Evolutionary conservation across 441 rosid genomes (phyloP).

Genomic region (Mallotus repandus): DNA sequence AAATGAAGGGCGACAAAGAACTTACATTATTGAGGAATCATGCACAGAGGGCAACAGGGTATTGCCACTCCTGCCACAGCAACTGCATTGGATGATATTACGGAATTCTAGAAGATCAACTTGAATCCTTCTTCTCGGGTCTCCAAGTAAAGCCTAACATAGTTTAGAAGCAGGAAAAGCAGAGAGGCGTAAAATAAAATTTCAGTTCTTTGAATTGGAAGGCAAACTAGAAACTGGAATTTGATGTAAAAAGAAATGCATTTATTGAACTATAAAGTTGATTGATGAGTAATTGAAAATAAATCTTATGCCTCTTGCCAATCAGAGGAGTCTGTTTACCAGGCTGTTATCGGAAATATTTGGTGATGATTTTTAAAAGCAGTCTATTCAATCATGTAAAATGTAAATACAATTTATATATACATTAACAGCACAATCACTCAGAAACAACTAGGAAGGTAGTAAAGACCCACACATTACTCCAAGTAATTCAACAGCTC

Average conservation of each 20-base stretch:
- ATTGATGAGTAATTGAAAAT: too few species aligned
- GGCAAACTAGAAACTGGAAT: background rate
- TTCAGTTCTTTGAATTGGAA: slow-evolving; percentile 13
- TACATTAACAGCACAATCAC: background rate
- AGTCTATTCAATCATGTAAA: background rate
- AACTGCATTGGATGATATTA: slow-evolving; percentile 56
- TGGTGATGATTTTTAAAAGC: background rate
- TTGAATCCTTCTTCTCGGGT: slow-evolving; percentile 84
- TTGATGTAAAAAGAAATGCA: background rate
- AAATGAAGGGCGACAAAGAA: slow-evolving; percentile 8
- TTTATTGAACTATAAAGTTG: background rate
- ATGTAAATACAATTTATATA: background rate
- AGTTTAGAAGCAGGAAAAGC: slow-evolving; percentile 21
- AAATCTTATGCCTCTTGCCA: too few species aligned
- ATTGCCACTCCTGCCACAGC: slow-evolving; percentile 55
- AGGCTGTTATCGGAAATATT: background rate
- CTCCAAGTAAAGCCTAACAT: slow-evolving; percentile 82
- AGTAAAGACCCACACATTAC: background rate
- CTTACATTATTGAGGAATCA: slow-evolving; percentile 90
- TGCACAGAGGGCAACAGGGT: slow-evolving; percentile 65
- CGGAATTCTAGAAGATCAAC: slow-evolving; percentile 80
- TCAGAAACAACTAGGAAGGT: too few species aligned
- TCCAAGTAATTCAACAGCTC: background rate
- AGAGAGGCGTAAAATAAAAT: slow-evolving; percentile 9
- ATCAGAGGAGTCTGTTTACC: too few species aligned